phyloP scores from a whole-genome alignment of 345 rosid species.

The Combretum micranthum region DNA sequence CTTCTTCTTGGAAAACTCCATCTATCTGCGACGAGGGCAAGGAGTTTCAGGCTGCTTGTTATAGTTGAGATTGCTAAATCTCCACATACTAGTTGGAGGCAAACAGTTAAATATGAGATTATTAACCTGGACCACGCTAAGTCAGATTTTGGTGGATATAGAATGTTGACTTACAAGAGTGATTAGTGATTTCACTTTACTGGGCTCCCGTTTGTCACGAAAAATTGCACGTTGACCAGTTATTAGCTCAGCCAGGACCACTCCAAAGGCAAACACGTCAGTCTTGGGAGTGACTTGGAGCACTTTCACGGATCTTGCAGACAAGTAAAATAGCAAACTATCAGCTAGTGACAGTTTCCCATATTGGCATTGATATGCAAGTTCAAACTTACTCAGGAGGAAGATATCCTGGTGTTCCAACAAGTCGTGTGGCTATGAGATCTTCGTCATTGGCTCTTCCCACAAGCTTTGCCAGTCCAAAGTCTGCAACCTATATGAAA shows the following conservation, averaged over 20 bases:
- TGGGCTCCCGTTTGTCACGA: conserved; percentile 41
- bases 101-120: too few species aligned
- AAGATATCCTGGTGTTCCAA: conserved; percentile 69
- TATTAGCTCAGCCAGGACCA: conserved; percentile 62
- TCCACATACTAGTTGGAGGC: too few species aligned
- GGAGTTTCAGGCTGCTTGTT: not conserved
- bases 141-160: not conserved
- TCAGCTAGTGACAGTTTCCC: not conserved
- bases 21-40: conserved; percentile 22
- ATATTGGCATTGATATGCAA: not conserved
- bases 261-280: conserved; percentile 62
- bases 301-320: conserved; percentile 56
- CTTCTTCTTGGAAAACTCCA: conserved; percentile 30
- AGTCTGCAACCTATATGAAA: conserved; percentile 54
- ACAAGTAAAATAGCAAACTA: not conserved
- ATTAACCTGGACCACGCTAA: not conserved
- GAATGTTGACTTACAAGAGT: conserved; percentile 30
- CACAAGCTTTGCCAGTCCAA: conserved; percentile 60
- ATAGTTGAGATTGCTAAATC: not conserved
- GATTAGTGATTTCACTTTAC: conserved; percentile 41
- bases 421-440: conserved; percentile 45
- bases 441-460: conserved; percentile 46
- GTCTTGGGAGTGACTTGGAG: conserved; percentile 57
- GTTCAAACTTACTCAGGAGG: conserved; percentile 49
- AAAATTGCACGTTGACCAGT: conserved; percentile 51